Evolutionary conservation across 1,284 basidiomycete genomes (phyloP).

Genomic region (Ceratobasidium sp.): DNA sequence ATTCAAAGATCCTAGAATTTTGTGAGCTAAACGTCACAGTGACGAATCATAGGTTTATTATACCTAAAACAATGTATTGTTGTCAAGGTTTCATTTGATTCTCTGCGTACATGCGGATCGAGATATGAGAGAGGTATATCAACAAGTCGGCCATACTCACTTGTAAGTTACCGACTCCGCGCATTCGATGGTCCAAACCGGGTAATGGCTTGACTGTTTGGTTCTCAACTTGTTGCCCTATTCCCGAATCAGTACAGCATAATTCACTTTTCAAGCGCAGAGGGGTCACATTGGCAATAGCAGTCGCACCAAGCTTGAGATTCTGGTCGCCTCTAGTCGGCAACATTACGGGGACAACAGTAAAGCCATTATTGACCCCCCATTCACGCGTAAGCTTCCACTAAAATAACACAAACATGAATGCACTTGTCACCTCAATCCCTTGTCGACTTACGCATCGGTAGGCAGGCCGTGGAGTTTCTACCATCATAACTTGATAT

Average conservation of each 20-base stretch:
- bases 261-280: background rate
- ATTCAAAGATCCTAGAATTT: background rate
- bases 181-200: background rate
- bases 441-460: too few relatives aligned
- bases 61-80: background rate
- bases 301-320: background rate
- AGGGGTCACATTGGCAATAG: background rate
- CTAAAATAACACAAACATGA: background rate
- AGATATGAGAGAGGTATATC: too few relatives aligned
- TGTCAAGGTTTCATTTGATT: background rate
- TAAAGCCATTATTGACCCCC: background rate
- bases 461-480: too few relatives aligned
- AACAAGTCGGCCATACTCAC: background rate
- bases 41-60: background rate
- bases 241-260: background rate
- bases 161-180: background rate
- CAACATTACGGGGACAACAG: background rate
- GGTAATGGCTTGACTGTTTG: background rate
- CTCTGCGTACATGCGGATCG: too few relatives aligned
- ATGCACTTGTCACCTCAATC: too few relatives aligned
- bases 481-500: too few relatives aligned
- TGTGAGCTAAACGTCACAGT: background rate
- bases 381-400: conserved; percentile 7
- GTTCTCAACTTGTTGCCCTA: background rate
- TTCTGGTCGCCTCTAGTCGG: background rate